These are phyloP conservation scores for Actinomucor elegans DNA, from an alignment of 371 early-diverging fungal species.

Conservation along the genomic window DNA sequence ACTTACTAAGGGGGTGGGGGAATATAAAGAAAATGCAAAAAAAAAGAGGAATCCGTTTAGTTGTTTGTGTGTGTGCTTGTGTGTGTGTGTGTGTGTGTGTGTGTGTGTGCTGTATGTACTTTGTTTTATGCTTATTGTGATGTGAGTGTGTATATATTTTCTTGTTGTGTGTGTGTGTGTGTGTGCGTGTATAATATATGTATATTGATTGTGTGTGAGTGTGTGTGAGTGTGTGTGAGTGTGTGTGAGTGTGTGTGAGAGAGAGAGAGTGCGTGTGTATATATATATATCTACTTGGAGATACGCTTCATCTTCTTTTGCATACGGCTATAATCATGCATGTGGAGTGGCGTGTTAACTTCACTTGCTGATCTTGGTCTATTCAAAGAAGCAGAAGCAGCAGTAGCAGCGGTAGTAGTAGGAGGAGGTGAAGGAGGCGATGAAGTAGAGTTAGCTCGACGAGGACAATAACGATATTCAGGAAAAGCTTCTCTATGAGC, in stretches of 20 bases:
- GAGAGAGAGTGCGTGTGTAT: conserved; percentile 5
- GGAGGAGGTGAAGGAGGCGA: conserved; percentile 20
- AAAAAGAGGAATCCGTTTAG: not conserved
- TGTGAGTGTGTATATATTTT: not conserved
- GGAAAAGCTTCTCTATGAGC: conserved; percentile 54
- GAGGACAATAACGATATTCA: conserved; percentile 51
- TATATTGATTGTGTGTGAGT: not conserved
- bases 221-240: not conserved
- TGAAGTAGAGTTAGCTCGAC: conserved; percentile 23
- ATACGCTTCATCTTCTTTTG: conserved; percentile 18
- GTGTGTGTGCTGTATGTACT: not conserved
- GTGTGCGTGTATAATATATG: conserved; percentile 1
- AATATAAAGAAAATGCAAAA: conserved; percentile 3
- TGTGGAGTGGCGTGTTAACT: conserved; percentile 10
- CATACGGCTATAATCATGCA: conserved; percentile 8
- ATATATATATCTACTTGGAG: conserved; percentile 4
- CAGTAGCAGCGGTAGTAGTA: not conserved
- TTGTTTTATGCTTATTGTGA: too few species aligned
- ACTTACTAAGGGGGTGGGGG: too few species aligned
- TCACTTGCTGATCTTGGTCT: conserved; percentile 17
- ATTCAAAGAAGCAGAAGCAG: not conserved
- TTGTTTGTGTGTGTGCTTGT: conserved; percentile 4
- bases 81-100: conserved; percentile 5
- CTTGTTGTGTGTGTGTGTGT: conserved; percentile 4
- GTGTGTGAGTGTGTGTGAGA: not conserved